Percentiles rank a stretch among this genome's conserved stretches.
Evolutionary conservation across 2,329 filamentous ascomycete species (phyloP).

Genomic region (Phialocephala sp.): DNA sequence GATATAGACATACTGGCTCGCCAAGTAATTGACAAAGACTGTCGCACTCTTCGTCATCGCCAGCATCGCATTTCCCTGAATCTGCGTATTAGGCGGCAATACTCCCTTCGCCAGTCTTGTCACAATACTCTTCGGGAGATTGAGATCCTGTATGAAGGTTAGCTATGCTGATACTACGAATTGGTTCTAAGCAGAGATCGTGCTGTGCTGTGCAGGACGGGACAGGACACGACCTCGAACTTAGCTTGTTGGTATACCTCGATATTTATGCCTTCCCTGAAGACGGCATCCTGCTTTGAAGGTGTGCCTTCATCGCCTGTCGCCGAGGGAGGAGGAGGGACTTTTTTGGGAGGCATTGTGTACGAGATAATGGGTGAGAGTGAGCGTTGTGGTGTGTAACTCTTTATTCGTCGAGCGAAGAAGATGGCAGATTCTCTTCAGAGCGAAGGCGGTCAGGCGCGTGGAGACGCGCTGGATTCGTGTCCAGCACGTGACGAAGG

Average conservation of each 20-base stretch:
- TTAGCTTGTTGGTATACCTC: constrained; percentile 51
- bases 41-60: constrained; percentile 83
- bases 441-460: constrained; percentile 9
- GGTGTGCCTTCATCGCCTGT: constrained; percentile 50
- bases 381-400: background rate
- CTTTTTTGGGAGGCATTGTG: constrained; percentile 62
- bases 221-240: constrained; percentile 5
- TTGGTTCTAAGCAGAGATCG: background rate
- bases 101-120: constrained; percentile 81
- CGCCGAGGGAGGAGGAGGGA: constrained; percentile 54
- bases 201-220: constrained; percentile 4
- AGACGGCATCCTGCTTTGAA: constrained; percentile 36
- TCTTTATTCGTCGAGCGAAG: background rate
- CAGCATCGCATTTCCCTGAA: constrained; percentile 80
- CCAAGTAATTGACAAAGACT: constrained; percentile 82
- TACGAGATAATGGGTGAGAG: background rate
- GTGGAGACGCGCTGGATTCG: constrained; percentile 10
- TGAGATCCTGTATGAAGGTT: constrained; percentile 63
- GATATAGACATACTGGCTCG: constrained; percentile 65
- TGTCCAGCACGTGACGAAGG: constrained; percentile 1
- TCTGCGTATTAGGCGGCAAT: constrained; percentile 79
- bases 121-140: constrained; percentile 80
- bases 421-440: constrained; percentile 1
- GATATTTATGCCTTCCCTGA: constrained; percentile 47
- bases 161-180: background rate